Evolutionary conservation across 192 early-diverging fungal genomes (phyloP).

Genomic region (Gonapodya prolifera): DNA sequence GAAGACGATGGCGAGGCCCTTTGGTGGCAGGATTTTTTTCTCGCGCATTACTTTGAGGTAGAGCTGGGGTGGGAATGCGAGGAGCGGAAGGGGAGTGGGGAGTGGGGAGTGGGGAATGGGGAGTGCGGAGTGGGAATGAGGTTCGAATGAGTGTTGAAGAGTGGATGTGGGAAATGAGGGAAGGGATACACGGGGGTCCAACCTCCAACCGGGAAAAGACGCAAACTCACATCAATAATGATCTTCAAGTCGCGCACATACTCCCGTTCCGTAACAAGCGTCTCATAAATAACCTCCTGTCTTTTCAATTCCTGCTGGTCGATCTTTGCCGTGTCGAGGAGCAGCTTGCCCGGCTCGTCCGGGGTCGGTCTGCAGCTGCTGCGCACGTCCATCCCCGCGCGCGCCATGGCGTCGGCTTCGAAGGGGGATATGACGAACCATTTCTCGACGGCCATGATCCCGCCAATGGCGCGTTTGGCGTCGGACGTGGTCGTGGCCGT

Average conservation of each 20-base stretch:
- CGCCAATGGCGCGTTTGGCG: neutral
- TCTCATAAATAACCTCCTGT: slow-evolving; percentile 93
- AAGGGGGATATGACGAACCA: neutral
- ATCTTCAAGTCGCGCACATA: slow-evolving; percentile 79
- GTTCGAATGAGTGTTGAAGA: slow-evolving; percentile 34
- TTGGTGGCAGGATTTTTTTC: neutral
- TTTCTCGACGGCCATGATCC: neutral
- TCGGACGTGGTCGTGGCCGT: neutral
- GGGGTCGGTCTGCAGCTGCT: neutral
- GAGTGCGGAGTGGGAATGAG: slow-evolving; percentile 33
- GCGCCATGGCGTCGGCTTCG: neutral
- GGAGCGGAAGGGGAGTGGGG: slow-evolving; percentile 38
- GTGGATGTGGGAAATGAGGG: slow-evolving; percentile 34
- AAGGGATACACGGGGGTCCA: slow-evolving; percentile 35
- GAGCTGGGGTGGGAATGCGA: slow-evolving; percentile 22
- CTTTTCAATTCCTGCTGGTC: slow-evolving; percentile 61
- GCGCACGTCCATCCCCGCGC: neutral
- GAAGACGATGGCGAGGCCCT: neutral
- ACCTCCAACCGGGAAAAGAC: slow-evolving; percentile 10
- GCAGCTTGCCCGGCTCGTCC: neutral
- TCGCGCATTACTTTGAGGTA: neutral
- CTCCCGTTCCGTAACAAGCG: slow-evolving; percentile 79
- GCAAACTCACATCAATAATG: slow-evolving; percentile 49
- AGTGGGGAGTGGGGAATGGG: no score
- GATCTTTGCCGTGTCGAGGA: slow-evolving; percentile 38